Evolutionary conservation across 257 asterid genomes (phyloP).

Genomic region (Handroanthus guayacan): DNA sequence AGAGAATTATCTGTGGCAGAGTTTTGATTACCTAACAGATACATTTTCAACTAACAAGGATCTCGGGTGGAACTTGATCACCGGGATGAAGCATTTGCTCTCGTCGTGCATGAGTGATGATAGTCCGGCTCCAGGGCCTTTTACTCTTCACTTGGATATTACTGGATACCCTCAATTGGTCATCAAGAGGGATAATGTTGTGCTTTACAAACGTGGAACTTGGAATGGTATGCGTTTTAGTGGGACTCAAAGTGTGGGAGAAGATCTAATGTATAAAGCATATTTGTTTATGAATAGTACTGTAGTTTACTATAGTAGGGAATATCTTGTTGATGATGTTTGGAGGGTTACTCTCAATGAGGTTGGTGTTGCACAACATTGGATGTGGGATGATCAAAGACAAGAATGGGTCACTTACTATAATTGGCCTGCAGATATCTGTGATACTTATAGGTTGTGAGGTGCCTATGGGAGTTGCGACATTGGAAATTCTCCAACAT

Average conservation of each 20-base stretch:
- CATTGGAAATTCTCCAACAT: constrained; percentile 20
- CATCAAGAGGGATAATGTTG: constrained; percentile 9
- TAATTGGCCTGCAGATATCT: constrained; percentile 33
- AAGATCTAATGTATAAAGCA: neutral
- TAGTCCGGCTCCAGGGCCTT: constrained; percentile 47
- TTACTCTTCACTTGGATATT: constrained; percentile 30
- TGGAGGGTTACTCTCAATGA: constrained; percentile 23
- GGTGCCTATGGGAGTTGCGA: constrained; percentile 43
- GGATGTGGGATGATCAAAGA: constrained; percentile 34
- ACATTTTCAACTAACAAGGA: constrained; percentile 44
- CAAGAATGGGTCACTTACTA: constrained; percentile 32
- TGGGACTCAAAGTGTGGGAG: constrained; percentile 25
- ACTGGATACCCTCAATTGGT: constrained; percentile 40
- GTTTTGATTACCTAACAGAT: constrained; percentile 48
- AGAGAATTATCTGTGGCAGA: constrained; percentile 51
- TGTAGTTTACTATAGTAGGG: constrained; percentile 6
- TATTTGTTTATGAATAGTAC: constrained; percentile 19
- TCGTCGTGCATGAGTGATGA: constrained; percentile 46
- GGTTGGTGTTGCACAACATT: neutral
- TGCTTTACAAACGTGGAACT: constrained; percentile 37
- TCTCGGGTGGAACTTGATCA: constrained; percentile 41
- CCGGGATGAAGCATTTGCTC: constrained; percentile 37
- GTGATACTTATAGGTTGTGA: constrained; percentile 43
- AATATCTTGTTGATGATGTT: constrained; percentile 15
- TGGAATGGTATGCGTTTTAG: constrained; percentile 48